phyloP scores from a whole-genome alignment of 768 basidiomycete species.

The Daedaleopsis sinensis region DNA sequence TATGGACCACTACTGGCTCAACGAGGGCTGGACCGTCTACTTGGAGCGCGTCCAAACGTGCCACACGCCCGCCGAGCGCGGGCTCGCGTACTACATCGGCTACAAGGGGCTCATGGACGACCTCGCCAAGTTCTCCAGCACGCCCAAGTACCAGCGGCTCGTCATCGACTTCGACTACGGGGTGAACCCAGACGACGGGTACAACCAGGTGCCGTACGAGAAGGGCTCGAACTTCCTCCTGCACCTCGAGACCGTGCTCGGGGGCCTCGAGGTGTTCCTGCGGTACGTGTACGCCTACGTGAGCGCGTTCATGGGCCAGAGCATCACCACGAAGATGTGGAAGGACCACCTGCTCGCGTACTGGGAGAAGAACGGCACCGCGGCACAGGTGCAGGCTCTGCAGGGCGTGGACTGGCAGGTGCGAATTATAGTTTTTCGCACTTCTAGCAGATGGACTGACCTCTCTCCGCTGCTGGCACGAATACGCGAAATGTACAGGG shows the following conservation, averaged over 20 bases:
- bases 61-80: constrained; percentile 75
- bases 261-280: constrained; percentile 82
- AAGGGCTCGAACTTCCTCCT: constrained; percentile 90
- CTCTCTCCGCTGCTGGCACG: neutral
- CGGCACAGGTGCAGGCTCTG: constrained; percentile 64
- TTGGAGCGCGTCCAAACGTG: constrained; percentile 79
- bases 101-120: constrained; percentile 74
- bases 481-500: constrained; percentile 41
- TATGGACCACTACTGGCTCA: constrained; percentile 85
- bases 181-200: constrained; percentile 80
- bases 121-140: constrained; percentile 57
- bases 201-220: constrained; percentile 77
- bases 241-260: constrained; percentile 74
- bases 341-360: constrained; percentile 76
- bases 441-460: neutral
- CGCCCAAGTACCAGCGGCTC: constrained; percentile 78
- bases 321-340: constrained; percentile 86
- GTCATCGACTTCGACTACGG: constrained; percentile 74
- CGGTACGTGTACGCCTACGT: constrained; percentile 87
- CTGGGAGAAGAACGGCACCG: constrained; percentile 58
- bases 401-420: constrained; percentile 81
- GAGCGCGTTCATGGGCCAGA: constrained; percentile 76
- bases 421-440: constrained; percentile 27
- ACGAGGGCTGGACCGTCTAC: constrained; percentile 94
- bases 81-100: constrained; percentile 80